Evolutionary conservation across 2,329 filamentous ascomycete species (phyloP).

Genomic region (Ceratocystis alfenasii): DNA sequence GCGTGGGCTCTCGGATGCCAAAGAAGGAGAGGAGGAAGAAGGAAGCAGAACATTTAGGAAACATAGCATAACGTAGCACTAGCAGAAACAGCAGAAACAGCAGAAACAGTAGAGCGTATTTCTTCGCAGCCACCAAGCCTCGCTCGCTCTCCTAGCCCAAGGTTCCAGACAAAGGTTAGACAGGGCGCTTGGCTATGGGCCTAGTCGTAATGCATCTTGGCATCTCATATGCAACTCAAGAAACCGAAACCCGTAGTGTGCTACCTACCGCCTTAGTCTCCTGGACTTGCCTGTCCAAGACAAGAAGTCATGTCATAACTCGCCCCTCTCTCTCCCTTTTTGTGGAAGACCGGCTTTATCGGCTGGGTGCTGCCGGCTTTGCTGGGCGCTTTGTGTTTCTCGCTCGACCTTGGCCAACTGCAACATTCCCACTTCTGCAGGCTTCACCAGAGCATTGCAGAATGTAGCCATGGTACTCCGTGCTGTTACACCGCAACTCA

Average conservation of each 20-base stretch:
- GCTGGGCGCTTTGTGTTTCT: neutral
- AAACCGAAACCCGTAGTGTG: neutral
- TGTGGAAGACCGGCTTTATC: neutral
- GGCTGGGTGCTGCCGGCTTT: neutral
- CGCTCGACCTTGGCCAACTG: neutral
- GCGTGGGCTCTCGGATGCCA: neutral
- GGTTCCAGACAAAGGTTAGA: neutral
- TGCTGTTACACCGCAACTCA: neutral
- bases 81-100: too few relatives aligned
- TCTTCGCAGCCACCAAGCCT: neutral
- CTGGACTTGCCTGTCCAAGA: too few relatives aligned
- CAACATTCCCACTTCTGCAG: neutral
- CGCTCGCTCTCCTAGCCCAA: neutral
- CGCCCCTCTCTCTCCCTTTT: neutral
- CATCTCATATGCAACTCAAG: neutral
- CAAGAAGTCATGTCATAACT: neutral
- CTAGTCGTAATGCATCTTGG: slow-evolving; percentile 1
- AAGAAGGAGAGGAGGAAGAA: neutral
- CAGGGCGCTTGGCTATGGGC: slow-evolving; percentile 1
- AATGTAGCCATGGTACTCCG: neutral
- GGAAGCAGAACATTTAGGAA: neutral
- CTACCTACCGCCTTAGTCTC: neutral
- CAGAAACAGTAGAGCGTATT: too few relatives aligned
- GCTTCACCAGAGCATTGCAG: neutral
- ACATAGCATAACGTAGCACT: too few relatives aligned